Evolutionary conservation across 1,139 yeast genomes (phyloP), one percentile per base, ranked within the genome.

Genomic region (Ogataea hybrid): DNA sequence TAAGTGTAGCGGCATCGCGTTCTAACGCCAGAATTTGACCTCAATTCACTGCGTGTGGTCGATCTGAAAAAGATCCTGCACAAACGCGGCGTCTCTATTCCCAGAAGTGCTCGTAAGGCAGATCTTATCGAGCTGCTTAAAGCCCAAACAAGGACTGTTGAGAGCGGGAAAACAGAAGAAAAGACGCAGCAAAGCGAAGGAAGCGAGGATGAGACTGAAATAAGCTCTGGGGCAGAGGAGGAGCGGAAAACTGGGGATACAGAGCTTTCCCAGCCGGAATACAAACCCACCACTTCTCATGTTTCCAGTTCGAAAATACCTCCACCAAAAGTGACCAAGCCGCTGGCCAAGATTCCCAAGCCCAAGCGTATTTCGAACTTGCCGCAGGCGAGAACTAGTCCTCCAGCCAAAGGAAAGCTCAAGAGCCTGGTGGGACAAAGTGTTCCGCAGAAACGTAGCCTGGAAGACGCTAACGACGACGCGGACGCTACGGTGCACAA

Each of bases 11-110:
- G 10, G 27, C 12, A 28, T 2, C 23, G 21, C 12, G 8, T 7
- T 17, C 37, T 38, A 37, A 37, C 35, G 10, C 12, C 47, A 27
- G 53, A 41, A 2, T 52, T 53, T 27, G 50, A 53, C 30, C 51
- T 56, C 9, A 20, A 23, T n/a, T 11, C 43, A 4, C 41, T 57
- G 8, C 44, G 58, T 25, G 61, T 58, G 17, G 53, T 49, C 6
- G 62, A 55, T 34, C 38, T 58, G 25, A 51, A 48, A 28, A 35
- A 46, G 12, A 31, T 54, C 4, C 35, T 58, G 4, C 37, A 39
- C 2, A 40, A 43, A 6, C 44, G 54, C 29, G 41, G 43, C 10
- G 36, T 57, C 9, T 28, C 29, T 2, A 44, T 50, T 40, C 37
- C 54, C 3, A 37, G 54, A 6, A 48, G 43, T 14, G 44, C 48